A percentile compares a stretch with the other conserved stretches of the same genome.
Conservation (phyloP, 2,329 filamentous ascomycete species). For the Myriosclerotinia duriaeana region DNA sequence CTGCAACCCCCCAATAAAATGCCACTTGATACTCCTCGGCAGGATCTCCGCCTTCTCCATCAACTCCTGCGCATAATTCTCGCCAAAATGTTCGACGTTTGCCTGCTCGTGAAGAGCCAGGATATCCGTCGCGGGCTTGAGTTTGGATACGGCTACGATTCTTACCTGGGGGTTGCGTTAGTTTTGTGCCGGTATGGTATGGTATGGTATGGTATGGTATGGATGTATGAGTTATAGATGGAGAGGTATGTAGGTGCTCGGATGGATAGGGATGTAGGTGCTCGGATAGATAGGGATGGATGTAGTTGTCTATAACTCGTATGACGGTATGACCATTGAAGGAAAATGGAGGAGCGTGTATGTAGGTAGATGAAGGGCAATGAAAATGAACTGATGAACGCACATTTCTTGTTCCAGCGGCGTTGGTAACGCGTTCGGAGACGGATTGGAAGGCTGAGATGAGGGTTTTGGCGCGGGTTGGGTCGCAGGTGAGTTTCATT, state of each 20-base stretch:
- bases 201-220: no score
- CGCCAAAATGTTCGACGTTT: constrained; percentile 79
- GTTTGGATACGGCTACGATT: constrained; percentile 91
- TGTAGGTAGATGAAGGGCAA: constrained; percentile 13
- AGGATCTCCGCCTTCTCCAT: constrained; percentile 80
- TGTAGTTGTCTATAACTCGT: background rate
- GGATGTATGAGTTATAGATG: no score
- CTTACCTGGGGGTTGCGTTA: constrained; percentile 57
- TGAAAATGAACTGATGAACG: constrained; percentile 42
- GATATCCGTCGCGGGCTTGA: constrained; percentile 91
- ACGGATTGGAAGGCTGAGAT: constrained; percentile 62
- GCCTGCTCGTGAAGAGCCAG: constrained; percentile 68
- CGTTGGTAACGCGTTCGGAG: constrained; percentile 55
- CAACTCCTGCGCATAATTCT: constrained; percentile 94
- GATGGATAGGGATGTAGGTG: no score
- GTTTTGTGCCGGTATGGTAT: constrained; percentile 13
- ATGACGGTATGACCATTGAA: background rate
- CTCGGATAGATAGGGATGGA: background rate
- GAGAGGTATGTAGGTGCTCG: no score
- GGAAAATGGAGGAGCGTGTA: background rate
- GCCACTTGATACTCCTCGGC: constrained; percentile 78
- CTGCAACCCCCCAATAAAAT: constrained; percentile 94
- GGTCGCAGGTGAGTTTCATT: constrained; percentile 58
- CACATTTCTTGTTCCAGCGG: constrained; percentile 55
- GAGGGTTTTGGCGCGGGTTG: constrained; percentile 60